These are phyloP conservation scores for Xerocomus nothofagi DNA, from an alignment of 1,284 basidiomycete genomes.

Conservation along the genomic window DNA sequence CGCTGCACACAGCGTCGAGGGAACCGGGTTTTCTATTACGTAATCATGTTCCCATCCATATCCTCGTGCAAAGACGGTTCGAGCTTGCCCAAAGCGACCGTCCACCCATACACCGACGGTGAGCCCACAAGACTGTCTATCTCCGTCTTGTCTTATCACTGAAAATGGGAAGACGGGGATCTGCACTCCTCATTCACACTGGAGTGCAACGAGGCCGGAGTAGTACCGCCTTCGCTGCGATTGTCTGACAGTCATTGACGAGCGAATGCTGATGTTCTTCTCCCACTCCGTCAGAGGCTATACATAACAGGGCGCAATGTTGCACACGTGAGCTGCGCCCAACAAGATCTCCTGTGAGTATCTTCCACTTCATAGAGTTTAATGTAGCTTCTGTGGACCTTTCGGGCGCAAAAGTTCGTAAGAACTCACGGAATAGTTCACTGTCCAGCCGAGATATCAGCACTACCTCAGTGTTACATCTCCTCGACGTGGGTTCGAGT, in stretches of 20 bases:
- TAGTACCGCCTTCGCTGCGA: slow-evolving; percentile 2
- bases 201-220: slow-evolving; percentile 5
- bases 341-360: slow-evolving; percentile 21
- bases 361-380: slow-evolving; percentile 15
- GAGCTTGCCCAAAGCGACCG: neutral
- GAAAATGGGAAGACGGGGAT: slow-evolving; percentile 1
- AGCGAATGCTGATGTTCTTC: neutral
- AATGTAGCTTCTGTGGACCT: slow-evolving; percentile 13
- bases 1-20: slow-evolving; percentile 19
- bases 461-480: slow-evolving; percentile 2
- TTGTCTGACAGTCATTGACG: slow-evolving; percentile 2
- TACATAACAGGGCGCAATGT: slow-evolving; percentile 20
- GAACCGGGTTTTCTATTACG: slow-evolving; percentile 25
- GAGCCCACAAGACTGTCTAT: neutral
- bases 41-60: slow-evolving; percentile 25
- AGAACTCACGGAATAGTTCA: slow-evolving; percentile 5
- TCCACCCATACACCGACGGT: neutral
- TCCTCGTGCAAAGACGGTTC: neutral
- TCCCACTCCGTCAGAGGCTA: slow-evolving; percentile 6
- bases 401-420: slow-evolving; percentile 1
- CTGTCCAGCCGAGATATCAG: slow-evolving; percentile 13
- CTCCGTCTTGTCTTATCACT: neutral
- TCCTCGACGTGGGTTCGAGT: slow-evolving; percentile 3
- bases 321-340: slow-evolving; percentile 6
- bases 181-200: neutral